These are phyloP conservation scores for Sphaerulina vaccinii DNA, from an alignment of 2,329 filamentous ascomycete species.

Conservation along the genomic window DNA sequence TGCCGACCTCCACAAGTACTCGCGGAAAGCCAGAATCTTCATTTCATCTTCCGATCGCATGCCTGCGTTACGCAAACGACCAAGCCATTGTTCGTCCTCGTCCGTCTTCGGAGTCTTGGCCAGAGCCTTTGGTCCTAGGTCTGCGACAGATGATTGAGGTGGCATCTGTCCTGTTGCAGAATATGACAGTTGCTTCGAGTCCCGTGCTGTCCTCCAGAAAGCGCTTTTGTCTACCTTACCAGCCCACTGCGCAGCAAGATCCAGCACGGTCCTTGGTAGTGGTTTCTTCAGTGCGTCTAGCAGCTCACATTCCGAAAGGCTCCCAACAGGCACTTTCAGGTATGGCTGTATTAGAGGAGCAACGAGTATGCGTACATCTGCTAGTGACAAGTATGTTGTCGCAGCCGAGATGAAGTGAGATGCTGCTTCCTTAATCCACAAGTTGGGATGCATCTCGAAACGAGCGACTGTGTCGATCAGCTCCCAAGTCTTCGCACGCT, in stretches of 20 bases:
- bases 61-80: constrained; percentile 77
- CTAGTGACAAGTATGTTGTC: constrained; percentile 70
- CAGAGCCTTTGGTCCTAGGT: constrained; percentile 58
- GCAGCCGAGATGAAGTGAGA: constrained; percentile 78
- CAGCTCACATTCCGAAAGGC: constrained; percentile 69
- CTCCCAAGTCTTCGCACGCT: constrained; percentile 81
- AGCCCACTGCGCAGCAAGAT: constrained; percentile 84
- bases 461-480: constrained; percentile 77
- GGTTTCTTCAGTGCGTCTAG: constrained; percentile 83
- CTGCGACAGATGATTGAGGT: constrained; percentile 57
- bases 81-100: constrained; percentile 93
- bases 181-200: constrained; percentile 65
- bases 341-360: constrained; percentile 78
- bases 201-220: constrained; percentile 80
- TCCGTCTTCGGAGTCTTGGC: constrained; percentile 72
- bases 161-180: constrained; percentile 51
- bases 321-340: constrained; percentile 68
- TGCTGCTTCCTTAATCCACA: constrained; percentile 91
- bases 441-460: constrained; percentile 89
- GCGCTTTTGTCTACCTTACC: constrained; percentile 64
- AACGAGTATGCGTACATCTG: constrained; percentile 81
- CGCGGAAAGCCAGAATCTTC: constrained; percentile 79
- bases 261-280: constrained; percentile 74
- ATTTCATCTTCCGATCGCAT: constrained; percentile 80
- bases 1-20: constrained; percentile 87